Base-by-base conservation (phyloP, 805 yeast genomes). In the Lachancea lanzarotensis region DNA sequence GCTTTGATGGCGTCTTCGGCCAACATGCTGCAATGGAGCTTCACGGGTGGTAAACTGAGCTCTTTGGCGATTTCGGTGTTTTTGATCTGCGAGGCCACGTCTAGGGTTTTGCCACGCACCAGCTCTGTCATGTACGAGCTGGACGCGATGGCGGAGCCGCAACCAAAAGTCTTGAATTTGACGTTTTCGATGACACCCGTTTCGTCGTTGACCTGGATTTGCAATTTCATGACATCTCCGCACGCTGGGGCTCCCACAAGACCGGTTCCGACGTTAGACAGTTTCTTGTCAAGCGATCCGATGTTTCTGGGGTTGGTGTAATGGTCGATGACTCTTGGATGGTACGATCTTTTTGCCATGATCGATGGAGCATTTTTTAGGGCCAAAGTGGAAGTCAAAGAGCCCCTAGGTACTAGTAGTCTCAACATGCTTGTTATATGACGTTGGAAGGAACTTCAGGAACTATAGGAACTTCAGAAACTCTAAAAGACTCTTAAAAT, bases 161-260 rank as follows among this genome's bases (percentile, higher is more conserved):
- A 93, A n/a, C 98, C 98, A 70, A 93, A 93, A 3, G 98, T 93
- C 77, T 93, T 93, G 71, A 93, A 93, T 67, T 89, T 91, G 51
- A 91, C 98, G 65, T 93, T 96, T 65, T 86, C 81, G 55, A 93
- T 93, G 43, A 86, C 74, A 1, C 98, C 98, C 19, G 95, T 80
- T 46, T 76, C 81, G 58, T 90, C 97, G 52, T 83, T 82, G 9
- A 93, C 98, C 64, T 90, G 80, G 60, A 93, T 93, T 67, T 93
- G 98, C 52, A 93, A 75, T 70, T 95, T 84, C 96, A 93, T 93
- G 37, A 93, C 98, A 71, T 93, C 98, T 45, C 98, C 98, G 71
- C 98, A 93, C 0, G 98, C 98, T 45, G 98, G 98, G 0, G 98
- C 98, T 46, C 98, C 98, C 13, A 93, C 98, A 37, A 93, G 75